Evolutionary conservation across 83 land plant species (phyloP).

Genomic region (Larix sibirica): DNA sequence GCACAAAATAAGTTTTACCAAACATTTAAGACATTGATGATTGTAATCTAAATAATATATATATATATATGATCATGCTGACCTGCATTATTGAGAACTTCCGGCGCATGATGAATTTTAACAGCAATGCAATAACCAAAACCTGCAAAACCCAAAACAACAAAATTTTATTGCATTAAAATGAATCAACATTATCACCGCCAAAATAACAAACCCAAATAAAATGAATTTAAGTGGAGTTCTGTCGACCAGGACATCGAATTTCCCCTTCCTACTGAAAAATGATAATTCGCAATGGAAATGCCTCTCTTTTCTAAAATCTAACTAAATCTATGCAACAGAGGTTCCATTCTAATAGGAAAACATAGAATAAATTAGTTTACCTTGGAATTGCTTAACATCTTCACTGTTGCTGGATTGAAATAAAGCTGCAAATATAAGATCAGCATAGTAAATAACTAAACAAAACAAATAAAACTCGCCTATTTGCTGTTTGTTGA

Average conservation of each 20-base stretch:
- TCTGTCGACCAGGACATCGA: not conserved
- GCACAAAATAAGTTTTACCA: not conserved
- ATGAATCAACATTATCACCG: not conserved
- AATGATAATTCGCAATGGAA: not conserved
- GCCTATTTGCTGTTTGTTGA: not conserved
- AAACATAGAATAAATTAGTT: not conserved
- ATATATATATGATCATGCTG: conserved; percentile 12
- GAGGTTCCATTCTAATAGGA: not conserved
- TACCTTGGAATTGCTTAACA: conserved; percentile 88
- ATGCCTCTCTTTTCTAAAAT: not conserved
- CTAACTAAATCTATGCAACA: not conserved
- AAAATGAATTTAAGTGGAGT: not conserved
- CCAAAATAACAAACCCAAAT: too few relatives aligned
- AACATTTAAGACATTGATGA: not conserved
- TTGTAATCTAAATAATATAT: not conserved
- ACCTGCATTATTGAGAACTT: conserved; percentile 94
- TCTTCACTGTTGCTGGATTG: conserved; percentile 97
- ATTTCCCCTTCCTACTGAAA: not conserved
- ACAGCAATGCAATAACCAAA: conserved; percentile 87
- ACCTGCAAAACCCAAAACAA: conserved; percentile 58
- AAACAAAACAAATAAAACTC: not conserved
- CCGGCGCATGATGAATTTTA: conserved; percentile 87
- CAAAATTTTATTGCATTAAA: not conserved
- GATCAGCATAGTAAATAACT: not conserved
- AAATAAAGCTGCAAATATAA: conserved; percentile 80